Evolutionary conservation across 179 eudicot species (phyloP).

Genomic region (Dionaea muscipula): DNA sequence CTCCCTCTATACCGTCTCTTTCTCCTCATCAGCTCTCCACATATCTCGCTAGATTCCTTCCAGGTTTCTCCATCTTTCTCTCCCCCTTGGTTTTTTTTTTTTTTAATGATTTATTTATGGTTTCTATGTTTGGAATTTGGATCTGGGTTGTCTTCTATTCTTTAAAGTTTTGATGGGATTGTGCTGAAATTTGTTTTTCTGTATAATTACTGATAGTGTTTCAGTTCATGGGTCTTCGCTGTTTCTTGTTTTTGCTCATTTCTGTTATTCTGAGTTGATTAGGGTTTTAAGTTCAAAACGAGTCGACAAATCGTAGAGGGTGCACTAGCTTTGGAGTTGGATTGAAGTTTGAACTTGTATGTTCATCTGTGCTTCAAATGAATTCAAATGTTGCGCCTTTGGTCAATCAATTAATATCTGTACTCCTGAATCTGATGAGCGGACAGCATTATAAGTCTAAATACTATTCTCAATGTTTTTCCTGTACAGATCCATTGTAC

Average conservation of each 20-base stretch:
- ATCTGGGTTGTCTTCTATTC: conserved; percentile 23
- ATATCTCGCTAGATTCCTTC: too few species aligned
- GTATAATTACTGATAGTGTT: conserved; percentile 6
- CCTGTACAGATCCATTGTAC: conserved; percentile 20
- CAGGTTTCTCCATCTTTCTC: too few species aligned
- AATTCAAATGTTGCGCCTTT: background rate
- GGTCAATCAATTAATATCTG: background rate
- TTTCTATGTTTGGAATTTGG: conserved; percentile 2
- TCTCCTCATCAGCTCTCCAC: too few species aligned
- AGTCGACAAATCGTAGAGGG: background rate
- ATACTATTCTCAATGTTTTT: background rate
- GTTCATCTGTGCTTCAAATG: background rate
- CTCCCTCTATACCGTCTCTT: too few species aligned
- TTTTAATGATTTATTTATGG: conserved; percentile 3
- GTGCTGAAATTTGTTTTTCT: conserved; percentile 9
- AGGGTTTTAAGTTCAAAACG: conserved; percentile 18
- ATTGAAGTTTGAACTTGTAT: background rate
- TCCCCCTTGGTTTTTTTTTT: background rate
- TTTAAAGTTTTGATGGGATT: conserved; percentile 17
- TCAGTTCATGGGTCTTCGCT: conserved; percentile 11
- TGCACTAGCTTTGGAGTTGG: background rate
- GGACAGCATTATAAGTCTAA: background rate
- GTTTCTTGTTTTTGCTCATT: conserved; percentile 1
- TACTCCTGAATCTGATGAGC: background rate
- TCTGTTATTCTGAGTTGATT: conserved; percentile 7